Evolutionary conservation across 108 stramenopile genomes (phyloP).

Genomic region (Nitzschia sp.): DNA sequence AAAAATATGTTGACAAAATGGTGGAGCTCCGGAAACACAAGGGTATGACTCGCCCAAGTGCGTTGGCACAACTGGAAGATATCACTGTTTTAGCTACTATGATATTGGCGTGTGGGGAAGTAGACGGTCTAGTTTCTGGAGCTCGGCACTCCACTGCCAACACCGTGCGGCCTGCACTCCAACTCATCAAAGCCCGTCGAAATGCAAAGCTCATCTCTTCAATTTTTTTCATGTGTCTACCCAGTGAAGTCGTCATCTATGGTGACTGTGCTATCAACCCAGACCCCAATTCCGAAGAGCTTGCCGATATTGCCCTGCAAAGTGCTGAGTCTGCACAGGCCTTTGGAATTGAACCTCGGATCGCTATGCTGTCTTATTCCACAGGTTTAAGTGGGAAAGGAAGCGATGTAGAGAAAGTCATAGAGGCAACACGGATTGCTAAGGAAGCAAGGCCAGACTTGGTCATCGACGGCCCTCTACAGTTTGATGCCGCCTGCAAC

Average conservation of each 20-base stretch:
- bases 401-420: constrained; percentile 41
- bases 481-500: constrained; percentile 42
- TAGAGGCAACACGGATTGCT: constrained; percentile 37
- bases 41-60: constrained; percentile 23
- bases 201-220: constrained; percentile 32
- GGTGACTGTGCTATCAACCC: constrained; percentile 54
- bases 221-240: constrained; percentile 46
- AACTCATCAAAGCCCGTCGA: constrained; percentile 35
- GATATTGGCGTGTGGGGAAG: constrained; percentile 38
- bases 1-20: constrained; percentile 26
- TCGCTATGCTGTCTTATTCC: constrained; percentile 46
- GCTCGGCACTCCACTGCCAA: constrained; percentile 40
- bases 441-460: constrained; percentile 33
- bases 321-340: constrained; percentile 32
- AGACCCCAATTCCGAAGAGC: constrained; percentile 41
- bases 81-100: constrained; percentile 38
- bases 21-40: constrained; percentile 42
- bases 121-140: constrained; percentile 48
- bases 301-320: constrained; percentile 46
- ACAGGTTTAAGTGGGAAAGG: constrained; percentile 35
- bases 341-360: constrained; percentile 45
- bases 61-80: constrained; percentile 34
- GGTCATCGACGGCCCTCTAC: constrained; percentile 48
- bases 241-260: constrained; percentile 35
- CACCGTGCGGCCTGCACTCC: constrained; percentile 46